Base-by-base conservation (phyloP, 148 eudicot species). In the Selenicereus undatus region DNA sequence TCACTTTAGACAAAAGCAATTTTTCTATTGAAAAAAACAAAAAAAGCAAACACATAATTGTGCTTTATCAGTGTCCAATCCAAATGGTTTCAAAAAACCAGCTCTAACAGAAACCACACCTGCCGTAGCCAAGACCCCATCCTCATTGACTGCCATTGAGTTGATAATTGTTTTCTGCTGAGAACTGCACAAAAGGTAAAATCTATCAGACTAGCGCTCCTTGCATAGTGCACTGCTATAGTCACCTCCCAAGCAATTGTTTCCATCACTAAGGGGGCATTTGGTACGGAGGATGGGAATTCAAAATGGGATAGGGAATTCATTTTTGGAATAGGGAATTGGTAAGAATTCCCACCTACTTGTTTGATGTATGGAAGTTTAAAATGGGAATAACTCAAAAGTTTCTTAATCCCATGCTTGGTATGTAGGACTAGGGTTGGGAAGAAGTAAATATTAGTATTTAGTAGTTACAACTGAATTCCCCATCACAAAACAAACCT, bases 101-200 rank as follows among this genome's bases (percentile, higher is more conserved):
- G n/a, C 51, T 58, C 5, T 24, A 45, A 45, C 76, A 12, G 27
- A 75, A 43, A 48, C 42, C 21, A 60, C 71, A 93, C 99, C 99
- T 91, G 92, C 99, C 35, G 98, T 92, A 78, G 89, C 95, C 91
- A 96, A 62, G 62, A 96, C 98, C 54, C 99, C 99, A 27, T 96
- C 99, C 79, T 93, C 98, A 64, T 95, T 95, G 76, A 92, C 97
- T 75, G 99, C 93, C 91, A 92, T 92, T 8, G 99, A 83, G 81
- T 95, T 95, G 81, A 95, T 90, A 45, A 95, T 95, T 68, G 99
- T 92, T 84, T 93, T 95, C 88, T 95, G 99, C 83, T 95, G 99
- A 76, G 97, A 87, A 62, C 99, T 95, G 91, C 84, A 78, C 36
- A 65, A 76, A 69, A 51, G 13, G 82, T 24, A 51, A 30, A 64